Conservation (phyloP, 805 yeast genomes). For the Zygoascus bituminiphila region DNA sequence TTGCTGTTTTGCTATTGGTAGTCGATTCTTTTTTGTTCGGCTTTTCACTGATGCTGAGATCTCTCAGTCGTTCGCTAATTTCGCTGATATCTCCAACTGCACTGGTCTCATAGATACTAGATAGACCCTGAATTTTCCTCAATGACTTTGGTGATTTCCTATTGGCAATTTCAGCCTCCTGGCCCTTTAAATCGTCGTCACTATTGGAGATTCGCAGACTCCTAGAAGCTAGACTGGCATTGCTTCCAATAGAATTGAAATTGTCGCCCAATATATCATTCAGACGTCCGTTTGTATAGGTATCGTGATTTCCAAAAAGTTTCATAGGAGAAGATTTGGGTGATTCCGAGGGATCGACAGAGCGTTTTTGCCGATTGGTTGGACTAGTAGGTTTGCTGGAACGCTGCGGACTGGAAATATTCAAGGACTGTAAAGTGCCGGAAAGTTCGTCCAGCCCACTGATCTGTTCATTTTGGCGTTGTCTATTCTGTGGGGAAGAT, state of each 20-base stretch:
- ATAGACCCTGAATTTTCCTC: not conserved
- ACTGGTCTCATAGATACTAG: constrained; percentile 19
- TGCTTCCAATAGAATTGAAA: not conserved
- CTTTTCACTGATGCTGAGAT: not conserved
- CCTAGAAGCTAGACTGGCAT: constrained; percentile 11
- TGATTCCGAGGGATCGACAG: not conserved
- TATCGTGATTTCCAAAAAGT: constrained; percentile 22
- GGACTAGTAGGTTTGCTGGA: not conserved
- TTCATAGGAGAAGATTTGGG: constrained; percentile 16
- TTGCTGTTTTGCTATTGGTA: not conserved
- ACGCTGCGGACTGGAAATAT: too few relatives aligned
- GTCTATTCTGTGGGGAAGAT: too few relatives aligned
- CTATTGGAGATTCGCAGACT: constrained; percentile 2
- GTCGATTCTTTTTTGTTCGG: not conserved
- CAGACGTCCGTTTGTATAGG: constrained; percentile 21
- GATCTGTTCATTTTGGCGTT: too few relatives aligned
- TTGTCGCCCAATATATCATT: constrained; percentile 20
- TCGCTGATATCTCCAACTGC: constrained; percentile 18
- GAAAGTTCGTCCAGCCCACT: too few relatives aligned
- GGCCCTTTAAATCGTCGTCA: not conserved
- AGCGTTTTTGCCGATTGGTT: not conserved
- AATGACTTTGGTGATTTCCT: not conserved
- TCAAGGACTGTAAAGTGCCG: too few relatives aligned
- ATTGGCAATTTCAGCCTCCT: not conserved
- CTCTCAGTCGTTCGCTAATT: not conserved